Percentiles rank a stretch among this genome's conserved stretches.
These are phyloP conservation scores for Chaetomium cochliodes DNA, from an alignment of 495 filamentous ascomycete genomes.

Conservation along the genomic window DNA sequence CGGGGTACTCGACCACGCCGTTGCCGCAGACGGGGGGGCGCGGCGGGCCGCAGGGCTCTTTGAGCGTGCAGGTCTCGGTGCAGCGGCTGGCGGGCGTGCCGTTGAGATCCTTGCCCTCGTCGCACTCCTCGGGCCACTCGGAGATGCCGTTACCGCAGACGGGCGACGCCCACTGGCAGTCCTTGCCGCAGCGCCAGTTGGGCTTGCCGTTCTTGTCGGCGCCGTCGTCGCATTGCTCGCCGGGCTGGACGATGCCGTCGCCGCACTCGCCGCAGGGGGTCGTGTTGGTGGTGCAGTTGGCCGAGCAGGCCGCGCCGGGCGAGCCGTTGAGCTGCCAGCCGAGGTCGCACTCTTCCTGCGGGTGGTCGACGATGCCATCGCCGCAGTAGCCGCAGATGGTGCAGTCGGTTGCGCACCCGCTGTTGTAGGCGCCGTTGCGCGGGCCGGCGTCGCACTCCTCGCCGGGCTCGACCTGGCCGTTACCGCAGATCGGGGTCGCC, in stretches of 20 bases:
- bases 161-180: slow-evolving; percentile 19
- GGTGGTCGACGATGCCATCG: slow-evolving; percentile 23
- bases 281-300: slow-evolving; percentile 21
- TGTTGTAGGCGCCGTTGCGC: slow-evolving; percentile 24
- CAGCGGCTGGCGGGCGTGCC: slow-evolving; percentile 19
- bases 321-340: slow-evolving; percentile 28
- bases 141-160: slow-evolving; percentile 27
- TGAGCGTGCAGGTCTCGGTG: slow-evolving; percentile 18
- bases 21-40: slow-evolving; percentile 26
- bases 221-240: slow-evolving; percentile 28
- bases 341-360: slow-evolving; percentile 24
- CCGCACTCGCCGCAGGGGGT: slow-evolving; percentile 21
- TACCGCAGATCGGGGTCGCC: slow-evolving; percentile 20
- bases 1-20: slow-evolving; percentile 22
- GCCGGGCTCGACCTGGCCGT: slow-evolving; percentile 22
- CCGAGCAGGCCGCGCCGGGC: slow-evolving; percentile 19
- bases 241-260: slow-evolving; percentile 24
- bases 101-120: slow-evolving; percentile 27
- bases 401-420: slow-evolving; percentile 25
- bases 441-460: slow-evolving; percentile 29
- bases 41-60: slow-evolving; percentile 20
- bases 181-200: slow-evolving; percentile 17
- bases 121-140: slow-evolving; percentile 28
- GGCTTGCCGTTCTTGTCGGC: slow-evolving; percentile 18
- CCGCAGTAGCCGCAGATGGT: slow-evolving; percentile 29